These are phyloP conservation scores for Lactarius sanguifluus DNA, from an alignment of 768 basidiomycete species.

Conservation along the genomic window DNA sequence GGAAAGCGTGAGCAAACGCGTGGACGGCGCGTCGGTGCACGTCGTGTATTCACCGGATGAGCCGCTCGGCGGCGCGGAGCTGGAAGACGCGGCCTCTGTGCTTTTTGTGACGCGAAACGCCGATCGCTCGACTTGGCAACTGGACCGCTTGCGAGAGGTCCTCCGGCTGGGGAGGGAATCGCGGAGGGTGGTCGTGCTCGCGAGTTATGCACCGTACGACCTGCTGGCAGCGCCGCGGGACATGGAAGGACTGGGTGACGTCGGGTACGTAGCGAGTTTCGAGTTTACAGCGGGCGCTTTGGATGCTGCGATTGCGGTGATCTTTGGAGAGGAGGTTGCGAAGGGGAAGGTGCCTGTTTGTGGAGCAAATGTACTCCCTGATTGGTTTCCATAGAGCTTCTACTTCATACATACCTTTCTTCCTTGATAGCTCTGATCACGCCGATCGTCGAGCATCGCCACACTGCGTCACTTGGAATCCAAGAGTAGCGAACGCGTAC, in stretches of 20 bases:
- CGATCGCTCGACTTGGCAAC: conserved; percentile 58
- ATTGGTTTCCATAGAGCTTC: background rate
- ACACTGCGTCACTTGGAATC: too few relatives aligned
- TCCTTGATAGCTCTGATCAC: too few relatives aligned
- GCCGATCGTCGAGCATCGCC: too few relatives aligned
- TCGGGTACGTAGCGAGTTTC: conserved; percentile 51
- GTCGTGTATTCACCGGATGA: conserved; percentile 43
- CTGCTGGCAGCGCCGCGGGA: conserved; percentile 37
- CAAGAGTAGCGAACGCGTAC: too few relatives aligned
- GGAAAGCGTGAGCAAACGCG: conserved; percentile 38
- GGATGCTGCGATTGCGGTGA: conserved; percentile 42
- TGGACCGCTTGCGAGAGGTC: conserved; percentile 40
- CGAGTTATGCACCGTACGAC: conserved; percentile 71
- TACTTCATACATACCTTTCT: too few relatives aligned
- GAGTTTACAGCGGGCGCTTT: conserved; percentile 59
- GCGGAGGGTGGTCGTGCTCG: conserved; percentile 48
- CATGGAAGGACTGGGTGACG: conserved; percentile 31
- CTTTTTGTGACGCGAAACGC: conserved; percentile 63
- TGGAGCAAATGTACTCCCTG: conserved; percentile 13
- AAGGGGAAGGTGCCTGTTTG: conserved; percentile 36
- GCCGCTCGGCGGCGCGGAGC: conserved; percentile 12
- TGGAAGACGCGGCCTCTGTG: conserved; percentile 33
- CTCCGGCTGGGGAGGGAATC: conserved; percentile 28
- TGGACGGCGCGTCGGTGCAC: conserved; percentile 40
- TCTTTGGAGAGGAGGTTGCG: conserved; percentile 43